Percentiles rank a stretch among this genome's conserved stretches.
phyloP scores from a whole-genome alignment of 169 alveolate genomes.

The Toxoplasma gondii region DNA sequence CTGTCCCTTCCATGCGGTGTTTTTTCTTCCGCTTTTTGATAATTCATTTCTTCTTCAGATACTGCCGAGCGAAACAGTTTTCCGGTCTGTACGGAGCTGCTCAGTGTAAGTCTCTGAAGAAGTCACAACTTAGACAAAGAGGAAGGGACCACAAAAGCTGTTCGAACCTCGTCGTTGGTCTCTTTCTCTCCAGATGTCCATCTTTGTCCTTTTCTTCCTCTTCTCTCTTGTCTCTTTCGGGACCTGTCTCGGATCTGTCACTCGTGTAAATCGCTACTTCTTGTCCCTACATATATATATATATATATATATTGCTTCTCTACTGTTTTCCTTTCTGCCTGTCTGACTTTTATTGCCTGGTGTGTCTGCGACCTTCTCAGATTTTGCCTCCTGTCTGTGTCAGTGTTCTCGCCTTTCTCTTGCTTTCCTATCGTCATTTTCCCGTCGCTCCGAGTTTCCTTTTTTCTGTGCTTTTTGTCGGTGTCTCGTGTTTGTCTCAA shows the following conservation, averaged over 20 bases:
- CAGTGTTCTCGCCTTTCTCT: not conserved
- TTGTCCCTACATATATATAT: no score
- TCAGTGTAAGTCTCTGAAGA: not conserved
- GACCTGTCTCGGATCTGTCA: no score
- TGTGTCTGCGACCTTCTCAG: no score
- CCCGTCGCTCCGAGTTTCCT: not conserved
- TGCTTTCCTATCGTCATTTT: not conserved
- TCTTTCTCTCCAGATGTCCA: no score
- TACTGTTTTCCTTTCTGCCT: no score
- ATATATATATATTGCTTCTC: not conserved
- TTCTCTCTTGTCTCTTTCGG: not conserved
- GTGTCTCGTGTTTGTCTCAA: not conserved
- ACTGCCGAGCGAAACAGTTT: constrained; percentile 2
- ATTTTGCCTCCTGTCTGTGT: not conserved
- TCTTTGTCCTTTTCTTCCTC: no score
- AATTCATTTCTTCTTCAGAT: not conserved
- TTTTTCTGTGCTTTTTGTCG: not conserved
- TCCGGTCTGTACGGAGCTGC: not conserved
- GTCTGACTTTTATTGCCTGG: no score
- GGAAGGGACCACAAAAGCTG: no score
- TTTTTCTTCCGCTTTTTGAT: not conserved
- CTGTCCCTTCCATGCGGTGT: no score
- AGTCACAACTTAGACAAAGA: not conserved
- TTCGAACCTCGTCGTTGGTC: no score
- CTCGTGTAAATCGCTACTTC: no score